Conservation (phyloP, 2,329 filamentous ascomycete species). For the Ophiostoma montium region DNA sequence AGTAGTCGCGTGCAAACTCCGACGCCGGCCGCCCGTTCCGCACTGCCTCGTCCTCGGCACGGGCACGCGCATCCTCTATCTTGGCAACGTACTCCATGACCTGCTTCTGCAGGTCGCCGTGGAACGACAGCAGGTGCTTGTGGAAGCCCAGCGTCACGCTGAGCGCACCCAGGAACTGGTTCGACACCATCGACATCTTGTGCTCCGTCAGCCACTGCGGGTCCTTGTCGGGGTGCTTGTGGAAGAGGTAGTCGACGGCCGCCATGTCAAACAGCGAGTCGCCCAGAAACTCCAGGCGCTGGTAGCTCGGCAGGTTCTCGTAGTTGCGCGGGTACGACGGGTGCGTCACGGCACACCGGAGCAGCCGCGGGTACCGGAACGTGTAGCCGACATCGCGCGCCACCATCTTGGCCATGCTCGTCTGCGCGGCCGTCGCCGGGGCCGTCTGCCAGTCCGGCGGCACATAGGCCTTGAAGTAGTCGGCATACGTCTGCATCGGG, state of each 20-base stretch:
- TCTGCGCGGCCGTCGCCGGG: constrained; percentile 49
- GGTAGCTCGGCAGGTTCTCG: constrained; percentile 74
- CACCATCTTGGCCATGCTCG: constrained; percentile 52
- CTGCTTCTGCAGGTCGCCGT: constrained; percentile 26
- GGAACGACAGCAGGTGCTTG: constrained; percentile 50
- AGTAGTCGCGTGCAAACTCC: constrained; percentile 48
- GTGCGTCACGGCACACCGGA: constrained; percentile 78
- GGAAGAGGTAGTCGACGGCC: constrained; percentile 71
- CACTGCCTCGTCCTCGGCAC: constrained; percentile 22
- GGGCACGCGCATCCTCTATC: constrained; percentile 29
- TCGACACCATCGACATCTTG: constrained; percentile 98
- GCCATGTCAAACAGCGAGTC: constrained; percentile 80
- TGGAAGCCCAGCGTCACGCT: constrained; percentile 69
- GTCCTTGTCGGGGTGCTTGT: constrained; percentile 60
- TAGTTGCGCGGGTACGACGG: constrained; percentile 64
- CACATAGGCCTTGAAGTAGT: constrained; percentile 58
- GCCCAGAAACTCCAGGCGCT: constrained; percentile 82
- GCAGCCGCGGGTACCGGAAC: constrained; percentile 62
- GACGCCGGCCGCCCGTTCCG: constrained; percentile 20
- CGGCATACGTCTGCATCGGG: constrained; percentile 50
- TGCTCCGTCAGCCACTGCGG: constrained; percentile 97
- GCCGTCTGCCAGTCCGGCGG: constrained; percentile 57
- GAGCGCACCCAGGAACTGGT: constrained; percentile 78
- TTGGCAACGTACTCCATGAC: constrained; percentile 43
- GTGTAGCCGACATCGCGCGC: constrained; percentile 39